Percentiles rank a stretch among this genome's conserved stretches.
Evolutionary conservation across 495 filamentous ascomycete genomes (phyloP).

Genomic region (Venustampulla echinocandica): DNA sequence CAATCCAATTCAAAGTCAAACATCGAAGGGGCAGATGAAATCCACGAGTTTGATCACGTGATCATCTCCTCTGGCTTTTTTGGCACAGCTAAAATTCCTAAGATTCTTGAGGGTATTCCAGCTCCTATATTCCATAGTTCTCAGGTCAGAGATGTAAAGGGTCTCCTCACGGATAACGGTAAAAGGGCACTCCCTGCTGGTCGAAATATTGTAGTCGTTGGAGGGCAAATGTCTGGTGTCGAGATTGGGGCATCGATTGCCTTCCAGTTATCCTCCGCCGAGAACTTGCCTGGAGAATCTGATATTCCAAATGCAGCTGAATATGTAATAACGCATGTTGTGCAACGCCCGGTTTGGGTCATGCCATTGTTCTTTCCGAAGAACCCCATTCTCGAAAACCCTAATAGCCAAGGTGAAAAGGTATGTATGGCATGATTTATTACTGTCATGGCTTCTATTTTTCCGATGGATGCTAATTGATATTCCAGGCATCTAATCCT

Average conservation of each 20-base stretch:
- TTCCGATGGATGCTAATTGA: background rate
- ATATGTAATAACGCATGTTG: conserved; percentile 45
- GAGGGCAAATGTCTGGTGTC: conserved; percentile 75
- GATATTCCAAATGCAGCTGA: conserved; percentile 21
- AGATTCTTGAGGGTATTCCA: conserved; percentile 20
- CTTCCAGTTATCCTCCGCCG: conserved; percentile 53
- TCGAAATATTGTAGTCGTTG: conserved; percentile 65
- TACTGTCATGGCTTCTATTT: background rate
- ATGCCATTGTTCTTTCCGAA: conserved; percentile 55
- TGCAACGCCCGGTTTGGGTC: conserved; percentile 62
- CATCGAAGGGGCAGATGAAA: background rate
- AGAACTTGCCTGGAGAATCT: conserved; percentile 31
- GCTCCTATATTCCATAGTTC: conserved; percentile 53
- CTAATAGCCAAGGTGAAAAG: conserved; percentile 1
- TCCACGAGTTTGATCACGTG: conserved; percentile 55
- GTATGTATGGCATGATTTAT: conserved; percentile 1
- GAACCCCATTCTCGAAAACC: conserved; percentile 16
- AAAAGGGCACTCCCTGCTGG: conserved; percentile 12
- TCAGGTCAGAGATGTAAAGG: conserved; percentile 31
- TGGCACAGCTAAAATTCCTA: conserved; percentile 48
- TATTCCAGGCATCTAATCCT: conserved; percentile 22
- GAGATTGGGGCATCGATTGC: conserved; percentile 70
- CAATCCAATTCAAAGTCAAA: background rate
- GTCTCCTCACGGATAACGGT: conserved; percentile 22
- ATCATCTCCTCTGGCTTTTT: conserved; percentile 75